phyloP scores from a whole-genome alignment of 2,329 filamentous ascomycete species.

The Blastomyces percursus region DNA sequence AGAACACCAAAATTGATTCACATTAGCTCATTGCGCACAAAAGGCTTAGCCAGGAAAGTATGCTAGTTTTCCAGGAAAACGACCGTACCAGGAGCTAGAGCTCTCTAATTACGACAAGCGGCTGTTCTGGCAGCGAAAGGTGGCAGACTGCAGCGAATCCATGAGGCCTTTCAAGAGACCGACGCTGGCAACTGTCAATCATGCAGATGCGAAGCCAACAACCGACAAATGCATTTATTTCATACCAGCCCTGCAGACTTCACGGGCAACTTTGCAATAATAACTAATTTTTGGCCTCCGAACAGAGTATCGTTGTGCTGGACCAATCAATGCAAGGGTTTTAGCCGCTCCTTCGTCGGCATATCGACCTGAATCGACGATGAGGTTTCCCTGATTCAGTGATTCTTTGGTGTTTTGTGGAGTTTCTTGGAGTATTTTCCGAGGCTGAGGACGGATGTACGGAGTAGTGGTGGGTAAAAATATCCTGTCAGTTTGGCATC shows the following conservation, averaged over 20 bases:
- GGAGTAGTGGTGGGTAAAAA: neutral
- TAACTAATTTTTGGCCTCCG: neutral
- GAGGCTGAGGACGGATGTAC: neutral
- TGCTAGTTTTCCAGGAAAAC: neutral
- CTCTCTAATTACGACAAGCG: neutral
- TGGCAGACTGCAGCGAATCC: neutral
- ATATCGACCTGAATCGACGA: neutral
- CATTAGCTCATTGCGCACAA: neutral
- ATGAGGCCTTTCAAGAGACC: neutral
- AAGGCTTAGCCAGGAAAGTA: neutral
- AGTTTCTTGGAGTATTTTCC: neutral
- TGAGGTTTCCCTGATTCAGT: neutral
- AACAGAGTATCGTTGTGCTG: neutral
- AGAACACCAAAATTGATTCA: neutral
- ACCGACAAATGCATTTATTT: neutral
- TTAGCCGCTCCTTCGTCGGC: neutral
- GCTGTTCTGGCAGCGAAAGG: neutral
- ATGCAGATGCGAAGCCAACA: neutral
- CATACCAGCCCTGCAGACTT: neutral
- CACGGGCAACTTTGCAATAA: neutral
- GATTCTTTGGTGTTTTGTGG: neutral
- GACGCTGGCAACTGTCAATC: neutral
- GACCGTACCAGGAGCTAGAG: neutral
- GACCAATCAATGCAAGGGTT: neutral
- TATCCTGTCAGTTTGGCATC: neutral